These are phyloP conservation scores for Corynascus novoguineensis DNA, from an alignment of 495 filamentous ascomycete species.

Conservation along the genomic window DNA sequence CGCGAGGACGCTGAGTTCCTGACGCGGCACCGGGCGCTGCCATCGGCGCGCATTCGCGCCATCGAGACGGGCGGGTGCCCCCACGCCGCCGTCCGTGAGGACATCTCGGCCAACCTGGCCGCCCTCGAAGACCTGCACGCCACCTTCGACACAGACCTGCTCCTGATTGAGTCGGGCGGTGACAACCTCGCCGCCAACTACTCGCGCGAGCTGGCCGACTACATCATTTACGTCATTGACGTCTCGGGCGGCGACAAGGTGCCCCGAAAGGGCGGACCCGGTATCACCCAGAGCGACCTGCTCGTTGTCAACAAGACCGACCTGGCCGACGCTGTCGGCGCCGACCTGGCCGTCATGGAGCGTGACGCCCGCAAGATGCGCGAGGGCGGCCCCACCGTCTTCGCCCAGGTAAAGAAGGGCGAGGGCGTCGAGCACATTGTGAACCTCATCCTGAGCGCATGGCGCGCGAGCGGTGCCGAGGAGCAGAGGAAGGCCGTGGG, in stretches of 20 bases:
- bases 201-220: constrained; percentile 86
- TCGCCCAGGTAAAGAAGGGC: constrained; percentile 92
- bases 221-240: constrained; percentile 97
- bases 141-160: constrained; percentile 64
- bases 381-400: constrained; percentile 94
- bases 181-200: constrained; percentile 98
- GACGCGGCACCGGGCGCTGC: constrained; percentile 74
- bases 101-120: constrained; percentile 88
- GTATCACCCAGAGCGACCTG: constrained; percentile 91
- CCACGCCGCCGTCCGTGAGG: constrained; percentile 95
- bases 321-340: constrained; percentile 83
- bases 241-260: constrained; percentile 97
- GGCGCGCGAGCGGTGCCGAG: constrained; percentile 79
- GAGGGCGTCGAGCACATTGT: constrained; percentile 80
- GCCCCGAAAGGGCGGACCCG: constrained; percentile 90
- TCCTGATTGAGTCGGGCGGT: constrained; percentile 91
- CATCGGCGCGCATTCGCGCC: constrained; percentile 75
- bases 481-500: constrained; percentile 49
- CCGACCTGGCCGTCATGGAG: constrained; percentile 92
- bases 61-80: constrained; percentile 98
- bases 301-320: constrained; percentile 96
- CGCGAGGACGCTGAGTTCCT: constrained; percentile 98
- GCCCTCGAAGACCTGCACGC: constrained; percentile 82
- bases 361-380: constrained; percentile 89
- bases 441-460: constrained; percentile 81